Conservation (phyloP, 202 grass and related monocot species). For the Eragrostis tef region DNA sequence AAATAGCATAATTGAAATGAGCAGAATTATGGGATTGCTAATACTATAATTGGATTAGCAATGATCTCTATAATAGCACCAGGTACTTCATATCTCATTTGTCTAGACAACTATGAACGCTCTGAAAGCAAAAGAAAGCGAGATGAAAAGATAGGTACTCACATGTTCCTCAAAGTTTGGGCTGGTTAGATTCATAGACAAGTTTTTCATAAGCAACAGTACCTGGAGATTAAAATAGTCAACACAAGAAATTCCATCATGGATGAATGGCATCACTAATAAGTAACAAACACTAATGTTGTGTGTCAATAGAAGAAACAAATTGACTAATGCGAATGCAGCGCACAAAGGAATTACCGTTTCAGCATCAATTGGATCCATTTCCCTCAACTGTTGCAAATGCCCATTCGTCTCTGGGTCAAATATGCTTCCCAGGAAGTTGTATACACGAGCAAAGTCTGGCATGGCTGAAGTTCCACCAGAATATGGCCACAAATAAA, state of each 20-base stretch:
- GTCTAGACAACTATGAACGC: background rate
- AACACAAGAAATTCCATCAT: conserved; percentile 10
- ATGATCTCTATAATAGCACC: background rate
- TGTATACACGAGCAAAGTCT: conserved; percentile 81
- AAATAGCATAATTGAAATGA: background rate
- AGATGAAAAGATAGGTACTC: conserved; percentile 38
- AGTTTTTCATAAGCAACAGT: conserved; percentile 82
- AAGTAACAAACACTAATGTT: conserved; percentile 20
- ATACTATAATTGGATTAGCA: background rate
- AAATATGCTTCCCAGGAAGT: conserved; percentile 88
- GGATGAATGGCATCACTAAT: background rate
- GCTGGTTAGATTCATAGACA: conserved; percentile 78
- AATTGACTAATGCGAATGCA: background rate
- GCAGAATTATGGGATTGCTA: background rate
- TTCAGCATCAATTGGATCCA: conserved; percentile 94
- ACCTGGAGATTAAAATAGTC: conserved; percentile 57
- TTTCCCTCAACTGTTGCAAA: conserved; percentile 73
- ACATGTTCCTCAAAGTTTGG: conserved; percentile 91
- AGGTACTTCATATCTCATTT: background rate
- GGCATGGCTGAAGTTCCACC: conserved; percentile 64
- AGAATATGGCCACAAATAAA: conserved; percentile 30
- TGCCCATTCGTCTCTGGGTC: conserved; percentile 75
- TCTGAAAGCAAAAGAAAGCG: conserved; percentile 18
- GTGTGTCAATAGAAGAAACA: background rate
- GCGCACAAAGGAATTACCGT: conserved; percentile 52